Evolutionary conservation across 495 filamentous ascomycete species (phyloP), one percentile per base, ranked within the genome.

Genomic region (Cercophora samala): DNA sequence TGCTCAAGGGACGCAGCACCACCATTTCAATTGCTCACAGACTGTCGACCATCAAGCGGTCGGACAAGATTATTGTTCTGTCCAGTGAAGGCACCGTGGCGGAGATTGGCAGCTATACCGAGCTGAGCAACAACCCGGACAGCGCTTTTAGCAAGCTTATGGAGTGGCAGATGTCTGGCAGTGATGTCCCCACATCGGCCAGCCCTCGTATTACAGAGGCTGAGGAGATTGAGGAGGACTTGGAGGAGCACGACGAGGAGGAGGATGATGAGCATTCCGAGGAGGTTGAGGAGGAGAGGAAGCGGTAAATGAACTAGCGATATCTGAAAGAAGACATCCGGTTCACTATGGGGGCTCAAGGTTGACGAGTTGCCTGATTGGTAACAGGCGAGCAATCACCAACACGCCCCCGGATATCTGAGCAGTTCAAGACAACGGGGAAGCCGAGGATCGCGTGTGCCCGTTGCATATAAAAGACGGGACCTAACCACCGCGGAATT

Each of bases 141-240:
- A 94, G 93, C 52, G 91, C 93, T 6, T 99, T 99, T 74, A 93
- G 87, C 29, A 92, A 91, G 78, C 82, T 99, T 60, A 99, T 99
- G 95, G 93, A 98, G 76, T 99, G 96, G 96, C 95, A 99, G 79
- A 90, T 98, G 85, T 94, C 85, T 69, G 96, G 93, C 17, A 89
- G 89, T 11, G 92, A 96, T 52, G 76, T 79, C 0, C 72, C 77
- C 0, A 70, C 67, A 15, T 62, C 70, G 18, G 62, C 62, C 0
- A 75, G 73, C 9, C 26, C 68, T 17, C 69, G 83, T 66, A 78
- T 82, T 23, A 81, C 71, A 0, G 80, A 83, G 68, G 68, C 52
- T 8, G 82, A 82, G 66, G 79, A 81, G 68, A 79, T 83, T 52
- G 76, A 79, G 72, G 75, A 80, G 64, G 81, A 82, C 18, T 63